Evolutionary conservation across 164 flowering plant species (phyloP), one percentile per base, ranked within the genome.

Genomic region (Stephania japonica): DNA sequence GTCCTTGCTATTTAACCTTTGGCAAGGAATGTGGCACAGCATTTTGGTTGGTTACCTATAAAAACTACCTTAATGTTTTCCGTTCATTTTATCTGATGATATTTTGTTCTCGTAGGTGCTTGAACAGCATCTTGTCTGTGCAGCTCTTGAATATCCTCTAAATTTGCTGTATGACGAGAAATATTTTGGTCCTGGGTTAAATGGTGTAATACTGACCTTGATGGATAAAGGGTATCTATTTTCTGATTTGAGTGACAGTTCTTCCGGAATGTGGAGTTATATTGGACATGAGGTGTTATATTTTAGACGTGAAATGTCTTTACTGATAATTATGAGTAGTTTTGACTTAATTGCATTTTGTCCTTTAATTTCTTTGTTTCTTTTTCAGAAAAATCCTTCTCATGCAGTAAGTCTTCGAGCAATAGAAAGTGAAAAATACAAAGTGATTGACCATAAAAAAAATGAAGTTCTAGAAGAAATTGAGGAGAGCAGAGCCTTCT

Each of bases 401-500:
- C 87, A 74, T 72, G 73, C 83, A 70, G 77, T 92, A 68, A 87
- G 85, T 72, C 89, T 94, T 75, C 93, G 99, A 68, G 91, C 99
- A 69, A 87, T 91, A 75, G 97, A 92, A 75, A 72, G 85, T 43
- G 92, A 82, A 79, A 87, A 84, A 75, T 92, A 88, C 81, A 83
- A 80, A 80, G 94, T 94, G 49, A 81, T 91, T 76, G 89, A 89
- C 80, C 77, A 70, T 73, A 74, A 72, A 68, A 83, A 23, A 13
- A 73, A 87, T 79, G 89, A 86, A 77, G 79, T 90, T 66, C 89
- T 95, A 72, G 99, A 95, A 77, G 97, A 92, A 78, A 90, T 95
- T 66, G 99, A 95, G 82, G 98, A 95, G 83, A 95, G 98, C 90
- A 91, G 74, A 80, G 99, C 99, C 77, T 95, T 95, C 84, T 95